Evolutionary conservation across 257 asterid genomes (phyloP).

Genomic region (Hygrophila difformis): DNA sequence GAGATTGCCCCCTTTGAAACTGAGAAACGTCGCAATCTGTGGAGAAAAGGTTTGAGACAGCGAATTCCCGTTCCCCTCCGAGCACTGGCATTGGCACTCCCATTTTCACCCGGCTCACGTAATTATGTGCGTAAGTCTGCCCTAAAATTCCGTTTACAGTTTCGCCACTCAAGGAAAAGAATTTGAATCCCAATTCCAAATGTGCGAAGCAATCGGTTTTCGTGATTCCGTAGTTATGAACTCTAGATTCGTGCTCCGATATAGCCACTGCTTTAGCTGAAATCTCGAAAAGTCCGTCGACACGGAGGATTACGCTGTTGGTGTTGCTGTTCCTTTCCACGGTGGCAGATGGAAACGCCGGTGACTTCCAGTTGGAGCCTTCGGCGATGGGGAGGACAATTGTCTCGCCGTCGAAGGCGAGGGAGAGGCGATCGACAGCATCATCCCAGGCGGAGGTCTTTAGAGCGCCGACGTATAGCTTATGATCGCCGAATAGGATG

Average conservation of each 20-base stretch:
- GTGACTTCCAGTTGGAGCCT: constrained; percentile 35
- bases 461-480: constrained; percentile 31
- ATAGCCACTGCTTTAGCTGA: constrained; percentile 50
- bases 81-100: constrained; percentile 51
- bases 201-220: constrained; percentile 52
- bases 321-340: constrained; percentile 26
- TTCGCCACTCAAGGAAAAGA: constrained; percentile 26
- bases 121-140: constrained; percentile 46
- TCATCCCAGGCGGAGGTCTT: constrained; percentile 44
- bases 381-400: constrained; percentile 20
- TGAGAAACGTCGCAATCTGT: constrained; percentile 39
- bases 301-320: constrained; percentile 31
- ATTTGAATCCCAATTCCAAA: constrained; percentile 54
- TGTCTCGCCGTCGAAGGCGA: constrained; percentile 34
- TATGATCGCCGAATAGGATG: constrained; percentile 32
- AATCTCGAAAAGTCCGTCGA: constrained; percentile 25
- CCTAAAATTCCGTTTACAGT: constrained; percentile 51
- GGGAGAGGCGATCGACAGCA: constrained; percentile 30
- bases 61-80: constrained; percentile 42
- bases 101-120: constrained; percentile 41
- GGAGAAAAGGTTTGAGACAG: constrained; percentile 29
- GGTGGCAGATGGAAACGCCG: constrained; percentile 3
- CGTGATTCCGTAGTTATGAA: constrained; percentile 45
- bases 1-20: constrained; percentile 16
- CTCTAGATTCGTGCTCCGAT: constrained; percentile 26